Conservation (phyloP, 129 eudicot species). For the Arctium lappa region DNA sequence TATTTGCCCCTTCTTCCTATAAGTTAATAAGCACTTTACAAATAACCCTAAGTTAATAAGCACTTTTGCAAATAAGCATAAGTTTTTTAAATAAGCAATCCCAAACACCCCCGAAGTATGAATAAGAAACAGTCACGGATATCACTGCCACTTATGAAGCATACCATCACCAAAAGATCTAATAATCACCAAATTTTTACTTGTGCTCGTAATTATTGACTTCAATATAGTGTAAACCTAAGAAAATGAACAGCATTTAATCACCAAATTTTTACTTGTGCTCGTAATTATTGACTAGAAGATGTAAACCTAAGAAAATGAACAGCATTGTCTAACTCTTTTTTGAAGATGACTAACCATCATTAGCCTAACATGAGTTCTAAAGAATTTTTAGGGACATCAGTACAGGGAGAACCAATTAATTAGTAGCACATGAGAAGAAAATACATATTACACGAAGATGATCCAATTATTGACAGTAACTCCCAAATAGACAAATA, state of each 20-base stretch:
- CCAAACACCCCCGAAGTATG: neutral
- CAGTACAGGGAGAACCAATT: neutral
- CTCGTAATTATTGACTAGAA: neutral
- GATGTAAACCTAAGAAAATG: neutral
- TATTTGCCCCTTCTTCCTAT: too few relatives aligned
- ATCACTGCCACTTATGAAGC: neutral
- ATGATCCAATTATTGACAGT: neutral
- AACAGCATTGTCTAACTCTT: conserved; percentile 10
- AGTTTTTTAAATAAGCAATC: too few relatives aligned
- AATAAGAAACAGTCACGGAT: neutral
- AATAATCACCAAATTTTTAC: neutral
- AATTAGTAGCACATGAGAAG: neutral
- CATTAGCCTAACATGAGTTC: conserved; percentile 4
- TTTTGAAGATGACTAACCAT: neutral
- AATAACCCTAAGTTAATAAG: too few relatives aligned
- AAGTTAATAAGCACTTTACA: too few relatives aligned
- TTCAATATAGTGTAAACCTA: neutral
- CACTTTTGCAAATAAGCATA: too few relatives aligned
- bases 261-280: neutral
- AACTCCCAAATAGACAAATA: neutral
- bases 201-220: neutral
- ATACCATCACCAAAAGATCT: conserved; percentile 11
- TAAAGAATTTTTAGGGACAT: neutral
- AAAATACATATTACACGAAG: neutral
- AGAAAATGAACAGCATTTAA: conserved; percentile 4